Conservation (phyloP, 2,329 filamentous ascomycete genomes). For the Trichophyton verrucosum region DNA sequence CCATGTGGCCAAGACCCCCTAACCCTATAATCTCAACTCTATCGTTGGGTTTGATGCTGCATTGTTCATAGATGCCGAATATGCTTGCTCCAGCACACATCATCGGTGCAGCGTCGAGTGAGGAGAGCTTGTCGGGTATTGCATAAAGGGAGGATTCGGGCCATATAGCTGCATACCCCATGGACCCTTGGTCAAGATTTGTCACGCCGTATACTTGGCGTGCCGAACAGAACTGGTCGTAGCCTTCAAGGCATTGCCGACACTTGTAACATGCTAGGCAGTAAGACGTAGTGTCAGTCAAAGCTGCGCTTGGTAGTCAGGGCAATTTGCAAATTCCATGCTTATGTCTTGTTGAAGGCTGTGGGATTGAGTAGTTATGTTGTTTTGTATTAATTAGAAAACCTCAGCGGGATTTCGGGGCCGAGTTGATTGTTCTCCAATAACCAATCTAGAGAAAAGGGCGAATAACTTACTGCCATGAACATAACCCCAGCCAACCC, state of each 20-base stretch:
- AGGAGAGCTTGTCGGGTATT: slow-evolving; percentile 36
- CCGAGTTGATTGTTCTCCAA: not conserved
- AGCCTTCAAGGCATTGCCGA: slow-evolving; percentile 21
- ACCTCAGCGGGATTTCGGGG: not conserved
- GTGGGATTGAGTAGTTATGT: not conserved
- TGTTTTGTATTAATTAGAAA: not conserved
- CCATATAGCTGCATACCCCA: slow-evolving; percentile 29
- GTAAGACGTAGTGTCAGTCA: not conserved
- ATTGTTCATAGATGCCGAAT: slow-evolving; percentile 38
- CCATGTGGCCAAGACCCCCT: slow-evolving; percentile 42
- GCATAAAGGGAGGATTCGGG: slow-evolving; percentile 27
- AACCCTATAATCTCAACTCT: slow-evolving; percentile 42
- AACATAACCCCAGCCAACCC: slow-evolving; percentile 33
- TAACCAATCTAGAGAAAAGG: not conserved
- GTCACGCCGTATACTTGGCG: slow-evolving; percentile 25
- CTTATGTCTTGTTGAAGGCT: not conserved
- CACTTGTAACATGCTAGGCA: slow-evolving; percentile 16
- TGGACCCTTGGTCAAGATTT: slow-evolving; percentile 28
- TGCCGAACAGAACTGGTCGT: slow-evolving; percentile 18
- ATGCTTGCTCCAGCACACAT: slow-evolving; percentile 42
- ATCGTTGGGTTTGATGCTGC: slow-evolving; percentile 35
- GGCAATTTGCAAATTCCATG: not conserved
- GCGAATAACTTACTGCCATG: slow-evolving; percentile 15
- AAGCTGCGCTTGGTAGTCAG: not conserved
- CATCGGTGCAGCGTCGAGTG: slow-evolving; percentile 36